Conservation (phyloP, 805 yeast genomes). For the Suhomyces sp. region DNA sequence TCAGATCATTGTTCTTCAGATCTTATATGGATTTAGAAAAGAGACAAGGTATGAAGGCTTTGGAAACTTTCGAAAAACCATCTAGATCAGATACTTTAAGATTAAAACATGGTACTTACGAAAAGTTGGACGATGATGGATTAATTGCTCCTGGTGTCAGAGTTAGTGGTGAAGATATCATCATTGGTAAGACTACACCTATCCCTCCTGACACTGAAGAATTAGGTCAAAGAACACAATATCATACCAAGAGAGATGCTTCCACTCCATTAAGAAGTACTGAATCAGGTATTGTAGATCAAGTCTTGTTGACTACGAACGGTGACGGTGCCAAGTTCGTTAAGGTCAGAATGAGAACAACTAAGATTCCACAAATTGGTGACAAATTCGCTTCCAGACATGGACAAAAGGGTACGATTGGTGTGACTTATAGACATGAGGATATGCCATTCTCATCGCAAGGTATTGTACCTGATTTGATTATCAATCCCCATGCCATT, state of each 20-base stretch:
- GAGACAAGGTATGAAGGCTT: conserved; percentile 97
- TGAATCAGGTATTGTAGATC: conserved; percentile 98
- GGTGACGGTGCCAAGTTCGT: conserved; percentile 98
- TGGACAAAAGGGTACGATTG: conserved; percentile 99
- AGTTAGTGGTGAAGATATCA: conserved; percentile 98
- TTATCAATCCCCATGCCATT: conserved; percentile 98
- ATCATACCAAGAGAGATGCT: conserved; percentile 98
- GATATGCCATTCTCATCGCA: conserved; percentile 98
- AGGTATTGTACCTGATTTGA: conserved; percentile 96
- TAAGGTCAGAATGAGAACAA: conserved; percentile 98
- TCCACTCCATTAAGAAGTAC: conserved; percentile 96
- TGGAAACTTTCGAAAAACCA: conserved; percentile 97
- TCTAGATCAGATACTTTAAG: conserved; percentile 91
- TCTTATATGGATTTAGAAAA: conserved; percentile 99
- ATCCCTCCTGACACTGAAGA: conserved; percentile 99
- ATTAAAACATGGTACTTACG: conserved; percentile 97
- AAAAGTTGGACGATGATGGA: conserved; percentile 97
- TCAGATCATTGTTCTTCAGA: conserved; percentile 93
- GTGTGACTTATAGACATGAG: conserved; percentile 97
- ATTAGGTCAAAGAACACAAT: conserved; percentile 96
- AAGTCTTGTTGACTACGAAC: conserved; percentile 92
- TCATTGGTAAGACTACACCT: conserved; percentile 98
- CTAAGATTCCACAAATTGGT: conserved; percentile 98
- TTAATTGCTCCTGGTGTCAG: conserved; percentile 97
- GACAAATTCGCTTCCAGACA: conserved; percentile 99